Percentiles rank a stretch among this genome's conserved stretches.
Evolutionary conservation across 192 early-diverging fungal species (phyloP).

Genomic region (Coemansia sp.): DNA sequence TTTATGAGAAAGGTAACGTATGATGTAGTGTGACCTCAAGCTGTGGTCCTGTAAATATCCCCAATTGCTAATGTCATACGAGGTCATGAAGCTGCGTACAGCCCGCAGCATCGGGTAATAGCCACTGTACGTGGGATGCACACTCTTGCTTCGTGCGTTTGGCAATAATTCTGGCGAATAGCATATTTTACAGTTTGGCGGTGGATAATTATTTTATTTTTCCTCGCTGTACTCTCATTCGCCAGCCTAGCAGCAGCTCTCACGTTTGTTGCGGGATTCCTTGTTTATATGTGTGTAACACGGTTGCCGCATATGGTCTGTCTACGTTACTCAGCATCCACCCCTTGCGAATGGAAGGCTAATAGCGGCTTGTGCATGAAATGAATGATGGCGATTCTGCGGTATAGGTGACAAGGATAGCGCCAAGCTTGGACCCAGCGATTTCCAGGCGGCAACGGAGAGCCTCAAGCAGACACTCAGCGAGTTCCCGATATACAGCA

Average conservation of each 20-base stretch:
- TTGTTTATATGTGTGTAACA: not conserved
- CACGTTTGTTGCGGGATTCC: not conserved
- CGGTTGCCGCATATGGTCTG: not conserved
- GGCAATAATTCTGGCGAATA: constrained; percentile 27
- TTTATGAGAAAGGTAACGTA: constrained; percentile 56
- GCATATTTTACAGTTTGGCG: not conserved
- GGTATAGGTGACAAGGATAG: constrained; percentile 13
- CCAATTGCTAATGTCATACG: not conserved
- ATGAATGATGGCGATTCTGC: not conserved
- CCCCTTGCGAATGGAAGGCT: not conserved
- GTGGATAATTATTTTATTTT: constrained; percentile 8
- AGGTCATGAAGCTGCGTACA: not conserved
- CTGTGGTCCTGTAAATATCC: not conserved
- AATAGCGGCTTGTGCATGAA: not conserved
- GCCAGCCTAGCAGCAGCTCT: not conserved
- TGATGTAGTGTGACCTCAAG: constrained; percentile 27
- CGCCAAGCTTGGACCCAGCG: constrained; percentile 17
- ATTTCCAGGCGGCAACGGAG: constrained; percentile 57
- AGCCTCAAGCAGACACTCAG: constrained; percentile 65
- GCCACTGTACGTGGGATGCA: not conserved
- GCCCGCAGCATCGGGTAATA: not conserved
- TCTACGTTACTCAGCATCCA: not conserved
- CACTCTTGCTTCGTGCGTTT: constrained; percentile 7
- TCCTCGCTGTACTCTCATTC: not conserved
- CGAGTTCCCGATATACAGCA: constrained; percentile 92